A percentile compares a stretch with the other conserved stretches of the same genome.
Conservation (phyloP, 768 basidiomycete species). For the Boletus sensibilis region DNA sequence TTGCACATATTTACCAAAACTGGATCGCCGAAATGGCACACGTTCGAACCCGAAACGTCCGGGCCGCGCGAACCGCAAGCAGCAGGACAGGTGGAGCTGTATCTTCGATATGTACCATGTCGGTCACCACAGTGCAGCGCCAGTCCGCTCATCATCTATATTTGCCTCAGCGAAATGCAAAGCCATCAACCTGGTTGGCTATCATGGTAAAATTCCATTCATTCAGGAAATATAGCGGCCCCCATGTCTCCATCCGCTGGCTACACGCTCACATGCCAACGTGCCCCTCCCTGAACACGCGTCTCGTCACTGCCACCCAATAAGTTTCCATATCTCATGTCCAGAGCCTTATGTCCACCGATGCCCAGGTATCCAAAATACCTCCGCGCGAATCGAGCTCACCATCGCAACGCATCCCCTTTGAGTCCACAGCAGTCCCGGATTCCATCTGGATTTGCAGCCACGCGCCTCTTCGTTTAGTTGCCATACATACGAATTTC, state of each 20-base stretch:
- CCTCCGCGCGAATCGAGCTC: neutral
- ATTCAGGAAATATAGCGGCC: neutral
- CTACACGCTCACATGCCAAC: neutral
- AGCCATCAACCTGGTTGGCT: neutral
- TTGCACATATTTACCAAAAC: neutral
- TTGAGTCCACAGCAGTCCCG: neutral
- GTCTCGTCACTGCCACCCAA: neutral
- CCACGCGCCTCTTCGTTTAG: neutral
- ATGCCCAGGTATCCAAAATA: neutral
- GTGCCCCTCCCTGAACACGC: neutral
- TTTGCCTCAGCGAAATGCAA: neutral
- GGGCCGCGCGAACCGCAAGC: too few species aligned
- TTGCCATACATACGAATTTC: neutral
- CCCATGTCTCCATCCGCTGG: neutral
- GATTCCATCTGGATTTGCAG: neutral
- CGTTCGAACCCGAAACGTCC: neutral
- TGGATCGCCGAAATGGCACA: neutral
- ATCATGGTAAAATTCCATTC: neutral
- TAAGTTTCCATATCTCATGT: neutral
- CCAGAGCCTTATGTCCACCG: neutral
- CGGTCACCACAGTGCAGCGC: neutral
- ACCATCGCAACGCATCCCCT: neutral
- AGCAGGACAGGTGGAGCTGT: neutral
- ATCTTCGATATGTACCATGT: neutral
- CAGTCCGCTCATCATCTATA: neutral